A percentile compares a stretch with the other conserved stretches of the same genome.
phyloP scores from a whole-genome alignment of 257 asterid species.

The Forsythia viridissima region DNA sequence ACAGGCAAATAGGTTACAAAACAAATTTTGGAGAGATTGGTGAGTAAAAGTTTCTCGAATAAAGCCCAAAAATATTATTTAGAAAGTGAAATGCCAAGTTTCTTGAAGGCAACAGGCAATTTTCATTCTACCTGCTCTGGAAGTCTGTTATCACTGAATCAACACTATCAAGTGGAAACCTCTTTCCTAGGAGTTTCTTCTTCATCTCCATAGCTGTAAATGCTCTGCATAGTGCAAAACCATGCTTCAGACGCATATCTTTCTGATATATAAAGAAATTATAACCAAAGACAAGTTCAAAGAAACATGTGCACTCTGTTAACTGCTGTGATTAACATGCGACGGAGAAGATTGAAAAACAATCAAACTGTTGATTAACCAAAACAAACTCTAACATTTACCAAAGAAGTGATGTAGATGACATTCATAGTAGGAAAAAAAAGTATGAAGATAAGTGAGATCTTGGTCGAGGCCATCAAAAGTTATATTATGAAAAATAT shows the following conservation, averaged over 20 bases:
- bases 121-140: constrained; percentile 49
- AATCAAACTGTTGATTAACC: constrained; percentile 11
- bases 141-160: constrained; percentile 67
- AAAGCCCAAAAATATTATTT: neutral
- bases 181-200: constrained; percentile 72
- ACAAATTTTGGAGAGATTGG: neutral
- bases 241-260: constrained; percentile 19
- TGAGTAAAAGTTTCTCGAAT: constrained; percentile 8
- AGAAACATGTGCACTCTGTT: constrained; percentile 9
- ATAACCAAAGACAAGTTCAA: neutral
- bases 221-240: constrained; percentile 54
- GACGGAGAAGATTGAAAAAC: constrained; percentile 3
- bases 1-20: constrained; percentile 3
- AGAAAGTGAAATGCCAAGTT: constrained; percentile 21
- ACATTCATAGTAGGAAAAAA: neutral
- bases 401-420: neutral
- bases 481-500: neutral
- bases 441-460: neutral
- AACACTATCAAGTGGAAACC: constrained; percentile 48
- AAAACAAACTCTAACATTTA: neutral
- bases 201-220: constrained; percentile 72
- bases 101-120: constrained; percentile 5
- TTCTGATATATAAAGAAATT: constrained; percentile 4
- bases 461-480: neutral
- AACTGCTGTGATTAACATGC: neutral